Percentiles rank a stretch among this genome's conserved stretches.
Evolutionary conservation across 768 basidiomycete genomes (phyloP).

Genomic region (Pisolithus marmoratus): DNA sequence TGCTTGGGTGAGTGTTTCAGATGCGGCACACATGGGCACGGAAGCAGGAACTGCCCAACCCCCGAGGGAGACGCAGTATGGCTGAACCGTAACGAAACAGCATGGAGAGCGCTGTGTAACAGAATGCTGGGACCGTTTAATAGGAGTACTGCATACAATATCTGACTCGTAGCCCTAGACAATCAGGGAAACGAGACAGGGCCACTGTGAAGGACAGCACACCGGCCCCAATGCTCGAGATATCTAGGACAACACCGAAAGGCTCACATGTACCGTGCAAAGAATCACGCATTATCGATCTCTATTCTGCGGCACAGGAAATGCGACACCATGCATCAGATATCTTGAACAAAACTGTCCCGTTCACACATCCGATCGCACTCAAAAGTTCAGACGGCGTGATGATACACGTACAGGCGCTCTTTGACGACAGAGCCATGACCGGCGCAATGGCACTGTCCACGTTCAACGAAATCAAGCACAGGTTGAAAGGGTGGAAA

Average conservation of each 20-base stretch:
- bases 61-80: neutral
- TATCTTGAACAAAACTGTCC: neutral
- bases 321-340: neutral
- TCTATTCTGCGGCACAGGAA: neutral
- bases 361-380: neutral
- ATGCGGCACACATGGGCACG: neutral
- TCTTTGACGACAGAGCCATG: neutral
- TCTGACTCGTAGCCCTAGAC: neutral
- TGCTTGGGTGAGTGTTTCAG: neutral
- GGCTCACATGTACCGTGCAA: neutral
- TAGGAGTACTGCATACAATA: neutral
- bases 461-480: neutral
- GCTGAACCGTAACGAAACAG: neutral
- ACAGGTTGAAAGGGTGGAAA: neutral
- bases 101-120: neutral
- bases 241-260: neutral
- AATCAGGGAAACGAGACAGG: neutral
- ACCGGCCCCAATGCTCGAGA: too few species aligned
- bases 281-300: neutral
- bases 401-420: neutral
- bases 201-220: neutral
- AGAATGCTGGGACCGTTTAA: neutral
- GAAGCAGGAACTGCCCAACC: neutral
- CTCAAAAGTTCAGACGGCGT: neutral
- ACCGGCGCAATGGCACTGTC: neutral